Percentiles rank a stretch among this genome's conserved stretches.
Evolutionary conservation across 257 asterid genomes (phyloP).

Genomic region (Capsicum pubescens): DNA sequence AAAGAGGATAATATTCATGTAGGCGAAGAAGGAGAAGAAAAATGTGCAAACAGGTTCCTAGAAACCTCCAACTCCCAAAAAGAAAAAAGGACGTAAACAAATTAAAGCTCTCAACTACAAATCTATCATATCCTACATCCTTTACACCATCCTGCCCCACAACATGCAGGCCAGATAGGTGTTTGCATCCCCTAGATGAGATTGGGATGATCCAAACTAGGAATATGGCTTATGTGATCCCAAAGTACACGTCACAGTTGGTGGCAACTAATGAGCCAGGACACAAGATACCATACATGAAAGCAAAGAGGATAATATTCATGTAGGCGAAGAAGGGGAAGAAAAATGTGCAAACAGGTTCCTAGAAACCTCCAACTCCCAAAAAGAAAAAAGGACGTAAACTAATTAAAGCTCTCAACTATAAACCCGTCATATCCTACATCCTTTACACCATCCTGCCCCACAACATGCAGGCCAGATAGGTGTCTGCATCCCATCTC

Average conservation of each 20-base stretch:
- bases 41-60: constrained; percentile 20
- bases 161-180: constrained; percentile 4
- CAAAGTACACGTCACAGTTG: constrained; percentile 22
- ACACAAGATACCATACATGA: not conserved
- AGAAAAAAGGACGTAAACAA: not conserved
- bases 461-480: constrained; percentile 11
- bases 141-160: not conserved
- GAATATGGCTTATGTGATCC: not conserved
- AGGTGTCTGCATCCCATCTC: not conserved
- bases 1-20: not conserved
- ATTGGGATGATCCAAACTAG: constrained; percentile 9
- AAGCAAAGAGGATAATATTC: not conserved
- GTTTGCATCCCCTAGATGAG: not conserved
- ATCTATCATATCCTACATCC: not conserved
- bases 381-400: not conserved
- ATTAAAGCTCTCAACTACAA: not conserved
- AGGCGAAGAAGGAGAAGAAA: constrained; percentile 1
- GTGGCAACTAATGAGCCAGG: constrained; percentile 20
- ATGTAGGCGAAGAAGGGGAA: not conserved
- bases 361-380: constrained; percentile 20
- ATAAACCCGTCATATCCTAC: not conserved
- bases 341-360: constrained; percentile 16
- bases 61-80: constrained; percentile 17
- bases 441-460: not conserved
- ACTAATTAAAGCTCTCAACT: constrained; percentile 4